A percentile compares a stretch with the other conserved stretches of the same genome.
Evolutionary conservation across 176 grass and related monocot genomes (phyloP).

Genomic region (Musa itinerans): DNA sequence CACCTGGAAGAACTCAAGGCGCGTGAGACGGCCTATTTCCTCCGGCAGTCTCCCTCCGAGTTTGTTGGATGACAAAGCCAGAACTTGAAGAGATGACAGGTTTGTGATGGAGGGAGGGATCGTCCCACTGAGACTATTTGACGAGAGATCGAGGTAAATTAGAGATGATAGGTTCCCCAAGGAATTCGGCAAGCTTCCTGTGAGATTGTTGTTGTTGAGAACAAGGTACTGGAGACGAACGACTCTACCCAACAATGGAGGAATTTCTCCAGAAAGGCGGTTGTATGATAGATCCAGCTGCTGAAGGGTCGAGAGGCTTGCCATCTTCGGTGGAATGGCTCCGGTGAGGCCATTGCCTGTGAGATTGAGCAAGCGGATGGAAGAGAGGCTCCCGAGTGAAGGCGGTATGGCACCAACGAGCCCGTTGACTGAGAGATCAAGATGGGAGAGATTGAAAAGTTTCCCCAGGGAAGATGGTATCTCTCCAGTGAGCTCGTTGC

Average conservation of each 20-base stretch:
- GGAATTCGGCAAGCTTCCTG: neutral
- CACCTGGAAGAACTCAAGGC: neutral
- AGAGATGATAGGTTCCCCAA: neutral
- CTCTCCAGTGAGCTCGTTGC: neutral
- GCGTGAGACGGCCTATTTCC: neutral
- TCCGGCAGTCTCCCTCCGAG: constrained; percentile 11
- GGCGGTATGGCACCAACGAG: constrained; percentile 10
- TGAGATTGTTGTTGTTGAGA: constrained; percentile 4
- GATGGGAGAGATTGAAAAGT: neutral
- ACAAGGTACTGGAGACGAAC: neutral
- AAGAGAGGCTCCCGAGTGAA: neutral
- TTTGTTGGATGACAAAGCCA: constrained; percentile 9
- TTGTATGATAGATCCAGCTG: neutral
- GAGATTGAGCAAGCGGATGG: neutral
- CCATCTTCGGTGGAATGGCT: neutral
- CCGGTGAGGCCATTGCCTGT: neutral
- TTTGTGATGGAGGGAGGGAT: constrained; percentile 14
- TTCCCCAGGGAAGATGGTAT: neutral
- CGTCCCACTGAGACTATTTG: neutral
- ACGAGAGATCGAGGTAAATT: neutral
- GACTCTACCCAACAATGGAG: neutral
- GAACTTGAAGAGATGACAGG: neutral
- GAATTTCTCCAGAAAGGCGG: neutral
- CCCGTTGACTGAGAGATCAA: neutral
- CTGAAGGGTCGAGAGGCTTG: neutral